Evolutionary conservation across 306 rosid genomes (phyloP).

Genomic region (Inga leiocalycina): DNA sequence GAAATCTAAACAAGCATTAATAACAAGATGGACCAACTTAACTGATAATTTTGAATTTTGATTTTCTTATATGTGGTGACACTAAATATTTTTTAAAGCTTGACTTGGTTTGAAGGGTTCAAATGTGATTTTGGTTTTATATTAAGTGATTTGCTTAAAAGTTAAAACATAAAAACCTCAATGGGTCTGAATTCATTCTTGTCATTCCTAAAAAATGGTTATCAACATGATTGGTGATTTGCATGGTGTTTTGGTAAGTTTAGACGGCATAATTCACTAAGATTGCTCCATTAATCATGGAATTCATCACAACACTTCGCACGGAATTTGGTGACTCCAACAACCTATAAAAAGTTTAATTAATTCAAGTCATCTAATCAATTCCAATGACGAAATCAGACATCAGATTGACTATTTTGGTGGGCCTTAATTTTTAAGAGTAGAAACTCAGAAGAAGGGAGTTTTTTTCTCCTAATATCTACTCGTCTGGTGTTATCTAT

Average conservation of each 20-base stretch:
- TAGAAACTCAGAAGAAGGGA: too few relatives aligned
- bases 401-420: not conserved
- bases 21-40: too few relatives aligned
- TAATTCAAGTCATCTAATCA: not conserved
- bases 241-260: not conserved
- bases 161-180: not conserved
- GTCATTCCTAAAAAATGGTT: not conserved
- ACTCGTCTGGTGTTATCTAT: too few relatives aligned
- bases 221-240: not conserved
- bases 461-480: too few relatives aligned
- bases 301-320: not conserved
- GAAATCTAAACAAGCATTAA: too few relatives aligned
- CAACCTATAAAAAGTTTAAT: not conserved
- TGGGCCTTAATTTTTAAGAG: too few relatives aligned
- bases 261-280: not conserved
- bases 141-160: not conserved
- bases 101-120: not conserved
- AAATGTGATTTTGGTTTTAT: not conserved
- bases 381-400: not conserved
- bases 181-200: not conserved
- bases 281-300: not conserved
- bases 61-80: too few relatives aligned
- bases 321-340: not conserved
- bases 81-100: not conserved
- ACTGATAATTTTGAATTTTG: too few relatives aligned